phyloP scores from a whole-genome alignment of 2,329 filamentous ascomycete genomes.

The Colletotrichum australisinense region DNA sequence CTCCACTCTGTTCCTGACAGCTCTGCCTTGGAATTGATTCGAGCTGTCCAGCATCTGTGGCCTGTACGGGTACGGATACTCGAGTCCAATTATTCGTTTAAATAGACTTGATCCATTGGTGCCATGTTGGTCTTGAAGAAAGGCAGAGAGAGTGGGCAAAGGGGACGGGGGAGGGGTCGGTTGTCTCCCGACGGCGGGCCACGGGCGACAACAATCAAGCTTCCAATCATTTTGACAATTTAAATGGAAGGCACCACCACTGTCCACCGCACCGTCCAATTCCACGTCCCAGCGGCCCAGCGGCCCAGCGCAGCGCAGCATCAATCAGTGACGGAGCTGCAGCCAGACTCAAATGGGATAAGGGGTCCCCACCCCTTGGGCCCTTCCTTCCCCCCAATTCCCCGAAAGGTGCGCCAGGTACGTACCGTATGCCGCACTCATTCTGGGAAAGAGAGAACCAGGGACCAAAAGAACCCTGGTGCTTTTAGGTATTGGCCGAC shows the following conservation, averaged over 20 bases:
- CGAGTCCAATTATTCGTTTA: conserved; percentile 4
- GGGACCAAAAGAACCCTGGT: background rate
- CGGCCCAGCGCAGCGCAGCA: background rate
- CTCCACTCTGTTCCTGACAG: background rate
- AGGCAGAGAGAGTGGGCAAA: background rate
- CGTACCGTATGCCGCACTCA: conserved; percentile 1
- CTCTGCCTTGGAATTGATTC: background rate
- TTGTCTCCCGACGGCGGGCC: background rate
- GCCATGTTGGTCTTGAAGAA: background rate
- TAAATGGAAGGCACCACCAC: background rate
- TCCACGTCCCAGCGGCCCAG: background rate
- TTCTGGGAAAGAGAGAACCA: conserved; percentile 1
- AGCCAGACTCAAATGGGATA: conserved; percentile 17
- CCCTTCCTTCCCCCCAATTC: background rate
- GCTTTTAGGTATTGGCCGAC: conserved; percentile 13
- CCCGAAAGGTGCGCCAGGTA: background rate
- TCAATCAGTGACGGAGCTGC: background rate
- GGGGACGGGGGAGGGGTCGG: background rate
- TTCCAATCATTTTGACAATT: conserved; percentile 14
- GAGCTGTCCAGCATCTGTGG: background rate
- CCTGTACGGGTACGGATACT: background rate
- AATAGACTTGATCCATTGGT: conserved; percentile 14
- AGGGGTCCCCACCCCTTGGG: conserved; percentile 21
- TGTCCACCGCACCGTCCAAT: conserved; percentile 21
- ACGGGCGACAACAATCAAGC: background rate